Evolutionary conservation across 352 stramenopile species (phyloP), one percentile per base, ranked within the genome.

Genomic region (Sclerospora graminicola): DNA sequence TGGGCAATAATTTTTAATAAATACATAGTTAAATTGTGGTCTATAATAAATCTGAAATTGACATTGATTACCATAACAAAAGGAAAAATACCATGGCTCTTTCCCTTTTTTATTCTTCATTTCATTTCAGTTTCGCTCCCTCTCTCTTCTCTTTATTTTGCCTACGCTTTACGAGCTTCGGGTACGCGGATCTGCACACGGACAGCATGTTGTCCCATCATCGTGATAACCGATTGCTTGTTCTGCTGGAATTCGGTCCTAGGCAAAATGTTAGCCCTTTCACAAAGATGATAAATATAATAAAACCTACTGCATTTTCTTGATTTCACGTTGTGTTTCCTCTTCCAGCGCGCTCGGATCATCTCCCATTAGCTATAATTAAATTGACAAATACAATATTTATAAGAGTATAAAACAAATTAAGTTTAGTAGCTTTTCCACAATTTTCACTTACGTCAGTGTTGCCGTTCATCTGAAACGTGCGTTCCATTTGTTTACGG

Each of bases 381-480:
- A n/a, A n/a, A n/a, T n/a, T n/a, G 19, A 18, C 34, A 39, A 15
- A 38, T 38, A 40, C 34, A 32, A 52, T 39, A 31, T 24, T 38
- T 10, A 8, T 15, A 43, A 14, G 14, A 19, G 39, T 32, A 31
- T 1, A 37, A 1, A 31, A 4, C 10, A n/a, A 33, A 20, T 11
- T 32, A 21, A 32, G 13, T 43, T 13, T 14, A 43, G 19, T 29
- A 18, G n/a, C 28, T 16, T 16, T 45, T 45, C 20, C 38, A 8
- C 32, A 39, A 38, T 24, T 43, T 27, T 36, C 19, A 40, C 64
- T 33, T 66, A 89, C 77, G 33, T 89, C 74, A 30, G 67, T 85
- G 50, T 86, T 86, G 54, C 57, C 72, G 64, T 82, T 89, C 72
- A 87, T 84, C 45, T 94, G 80, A 66, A 89, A 94, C 5, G 66